Evolutionary conservation across 805 yeast species (phyloP), one percentile per base, ranked within the genome.

Genomic region (Kodamaea restingae): DNA sequence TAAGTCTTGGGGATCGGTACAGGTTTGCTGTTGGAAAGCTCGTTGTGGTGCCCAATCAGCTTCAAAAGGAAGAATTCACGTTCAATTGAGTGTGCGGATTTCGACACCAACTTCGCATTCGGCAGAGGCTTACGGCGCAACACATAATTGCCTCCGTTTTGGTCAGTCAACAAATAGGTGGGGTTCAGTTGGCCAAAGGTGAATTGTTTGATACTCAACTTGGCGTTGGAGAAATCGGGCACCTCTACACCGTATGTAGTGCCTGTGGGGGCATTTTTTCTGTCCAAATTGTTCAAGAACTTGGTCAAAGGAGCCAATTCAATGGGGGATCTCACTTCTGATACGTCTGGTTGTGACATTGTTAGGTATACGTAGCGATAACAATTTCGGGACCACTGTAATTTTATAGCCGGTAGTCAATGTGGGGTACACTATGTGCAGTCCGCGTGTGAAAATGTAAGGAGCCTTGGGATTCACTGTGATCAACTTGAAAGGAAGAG

Each of bases 141-240:
- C 2, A 78, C 84, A 39, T 65, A 70, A 29, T 63, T 58, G 20
- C 52, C 57, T 6, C 47, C 51, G 4, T 44, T 44, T 4, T 9
- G 15, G 2, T 63, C 51, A 2, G 52, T 56, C 18, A 78, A 39
- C 20, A 74, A 65, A 50, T 77, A 79, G 1, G 83, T 77, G 9
- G 84, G 85, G 50, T 79, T 79, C 1, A 80, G 73, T 53, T 79
- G 85, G 11, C 85, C 85, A 52, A 73, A 76, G 18, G 67, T 67
- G 58, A 79, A 79, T 55, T 79, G 85, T 43, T 68, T 60, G 31
- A 76, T 52, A 0, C 45, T 46, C 10, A 58, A 56, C 37, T 58
- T 43, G 33, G 52, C 47, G 10, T 39, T 20, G 7, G 45, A 33
- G 8, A 40, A 33, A 11, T 50, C 47, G 2, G 58, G 55, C 4